Evolutionary conservation across 1,139 yeast genomes (phyloP), one percentile per base, ranked within the genome.

Genomic region (Saccharomyces pastorianus): DNA sequence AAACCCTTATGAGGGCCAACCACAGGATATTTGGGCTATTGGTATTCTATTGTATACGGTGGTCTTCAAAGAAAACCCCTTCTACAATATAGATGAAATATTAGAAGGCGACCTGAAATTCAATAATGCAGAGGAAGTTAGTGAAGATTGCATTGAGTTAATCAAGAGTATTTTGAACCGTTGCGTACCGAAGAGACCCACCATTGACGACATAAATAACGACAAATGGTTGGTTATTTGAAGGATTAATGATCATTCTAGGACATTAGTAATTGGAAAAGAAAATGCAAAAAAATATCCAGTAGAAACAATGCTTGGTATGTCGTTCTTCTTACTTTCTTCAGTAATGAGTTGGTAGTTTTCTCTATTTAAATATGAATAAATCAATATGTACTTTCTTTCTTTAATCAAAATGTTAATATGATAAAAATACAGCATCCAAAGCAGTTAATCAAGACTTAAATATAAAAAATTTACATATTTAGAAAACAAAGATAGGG

Each of bases 11-110:
- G 88, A 83, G 55, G 99, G 99, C 23, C 85, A 82, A 67, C 93
- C 96, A 0, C 99, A 93, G 69, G 99, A 93, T 70, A 84, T 91
- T 1, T 93, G 99, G 99, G 96, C 98, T 0, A 76, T 91, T 64
- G 99, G 99, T 1, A 87, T 93, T 23, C 74, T 93, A 57, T 73
- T 93, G 25, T 93, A 90, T 72, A 93, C 97, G 0, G 79, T 93
- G 68, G 77, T 90, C n/a, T 91, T 86, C 74, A 89, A 90, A 66
- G 98, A 93, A 68, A 91, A 91, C 62, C 99, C 99, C 5, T 93
- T 91, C 65, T 89, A 89, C 70, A 89, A 89, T 66, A 95, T 90
- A 47, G 96, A 91, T 69, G 98, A 90, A 69, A 93, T 93, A 55
- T 81, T 91, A 83, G 96, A 88, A 61, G 96, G 95, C 1, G 90